phyloP scores from a whole-genome alignment of 768 basidiomycete species.

The Pleurotus cornucopiae region DNA sequence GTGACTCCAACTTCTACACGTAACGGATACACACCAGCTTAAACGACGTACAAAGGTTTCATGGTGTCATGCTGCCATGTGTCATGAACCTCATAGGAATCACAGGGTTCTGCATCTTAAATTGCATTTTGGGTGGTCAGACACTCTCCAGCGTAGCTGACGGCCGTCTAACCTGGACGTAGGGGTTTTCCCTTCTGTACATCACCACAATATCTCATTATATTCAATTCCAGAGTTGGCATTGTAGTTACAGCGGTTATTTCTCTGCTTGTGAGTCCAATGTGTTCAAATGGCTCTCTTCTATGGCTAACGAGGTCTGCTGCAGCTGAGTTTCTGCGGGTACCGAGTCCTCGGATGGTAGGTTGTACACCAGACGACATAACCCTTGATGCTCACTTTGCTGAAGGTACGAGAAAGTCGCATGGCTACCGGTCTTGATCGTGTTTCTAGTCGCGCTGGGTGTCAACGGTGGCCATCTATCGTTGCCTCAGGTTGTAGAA shows the following conservation, averaged over 20 bases:
- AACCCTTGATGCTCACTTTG: neutral
- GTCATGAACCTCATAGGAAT: constrained; percentile 50
- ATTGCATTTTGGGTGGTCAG: constrained; percentile 57
- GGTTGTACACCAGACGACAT: constrained; percentile 3
- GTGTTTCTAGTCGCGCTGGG: constrained; percentile 50
- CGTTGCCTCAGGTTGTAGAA: constrained; percentile 23
- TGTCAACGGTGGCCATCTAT: constrained; percentile 47
- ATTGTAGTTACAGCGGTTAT: constrained; percentile 54
- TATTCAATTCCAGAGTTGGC: constrained; percentile 29
- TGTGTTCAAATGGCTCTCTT: neutral
- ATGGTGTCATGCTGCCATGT: constrained; percentile 43
- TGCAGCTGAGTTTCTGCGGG: constrained; percentile 56
- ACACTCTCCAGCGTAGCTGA: constrained; percentile 26
- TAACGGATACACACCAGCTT: neutral
- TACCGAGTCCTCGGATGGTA: constrained; percentile 47
- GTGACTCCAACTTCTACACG: constrained; percentile 13
- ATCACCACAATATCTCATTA: neutral
- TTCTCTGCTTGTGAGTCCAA: constrained; percentile 40
- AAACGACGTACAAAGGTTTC: constrained; percentile 37
- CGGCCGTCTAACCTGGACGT: constrained; percentile 26
- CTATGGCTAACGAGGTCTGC: neutral
- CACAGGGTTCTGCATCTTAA: constrained; percentile 57
- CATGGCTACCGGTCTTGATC: constrained; percentile 56
- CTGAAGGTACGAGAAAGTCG: constrained; percentile 48
- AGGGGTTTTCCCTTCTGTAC: constrained; percentile 8